Percentiles rank a stretch among this genome's conserved stretches.
Evolutionary conservation across 495 filamentous ascomycete species (phyloP).

Genomic region (Penicilliopsis zonata): DNA sequence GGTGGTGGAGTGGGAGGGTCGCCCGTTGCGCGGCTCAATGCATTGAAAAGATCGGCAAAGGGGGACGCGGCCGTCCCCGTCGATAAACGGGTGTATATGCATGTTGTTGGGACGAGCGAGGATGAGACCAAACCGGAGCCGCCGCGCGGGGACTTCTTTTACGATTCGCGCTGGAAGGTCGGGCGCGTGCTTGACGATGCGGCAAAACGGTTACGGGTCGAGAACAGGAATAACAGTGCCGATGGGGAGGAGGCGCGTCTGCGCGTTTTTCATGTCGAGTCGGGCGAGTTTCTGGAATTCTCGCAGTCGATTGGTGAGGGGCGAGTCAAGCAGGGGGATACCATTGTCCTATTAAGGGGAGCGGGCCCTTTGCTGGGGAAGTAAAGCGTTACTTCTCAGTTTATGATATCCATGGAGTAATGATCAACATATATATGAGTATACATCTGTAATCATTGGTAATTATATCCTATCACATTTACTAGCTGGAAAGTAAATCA

Average conservation of each 20-base stretch:
- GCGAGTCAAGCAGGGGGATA: slow-evolving; percentile 65
- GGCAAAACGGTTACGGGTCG: slow-evolving; percentile 64
- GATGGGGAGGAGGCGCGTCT: slow-evolving; percentile 66
- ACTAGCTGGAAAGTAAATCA: too few relatives aligned
- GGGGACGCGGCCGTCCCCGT: slow-evolving; percentile 68
- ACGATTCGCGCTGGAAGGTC: slow-evolving; percentile 74
- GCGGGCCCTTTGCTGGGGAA: slow-evolving; percentile 50
- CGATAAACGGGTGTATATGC: slow-evolving; percentile 74
- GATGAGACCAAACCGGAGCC: slow-evolving; percentile 63
- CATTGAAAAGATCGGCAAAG: slow-evolving; percentile 74
- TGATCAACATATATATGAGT: too few relatives aligned
- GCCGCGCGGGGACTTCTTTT: slow-evolving; percentile 73
- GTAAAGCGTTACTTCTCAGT: too few relatives aligned
- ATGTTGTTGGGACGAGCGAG: slow-evolving; percentile 65
- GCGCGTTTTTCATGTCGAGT: slow-evolving; percentile 85
- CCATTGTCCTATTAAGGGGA: slow-evolving; percentile 76
- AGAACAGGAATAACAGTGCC: slow-evolving; percentile 80
- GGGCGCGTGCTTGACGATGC: slow-evolving; percentile 81
- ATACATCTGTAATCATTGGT: too few relatives aligned
- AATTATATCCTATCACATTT: too few relatives aligned
- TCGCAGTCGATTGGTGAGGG: slow-evolving; percentile 61
- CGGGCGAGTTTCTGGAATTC: slow-evolving; percentile 74
- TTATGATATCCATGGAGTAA: too few relatives aligned
- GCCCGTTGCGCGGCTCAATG: slow-evolving; percentile 52
- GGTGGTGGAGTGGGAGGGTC: neutral